Evolutionary conservation across 2,329 filamentous ascomycete genomes (phyloP).

Genomic region (Paecilomyces fulvus): DNA sequence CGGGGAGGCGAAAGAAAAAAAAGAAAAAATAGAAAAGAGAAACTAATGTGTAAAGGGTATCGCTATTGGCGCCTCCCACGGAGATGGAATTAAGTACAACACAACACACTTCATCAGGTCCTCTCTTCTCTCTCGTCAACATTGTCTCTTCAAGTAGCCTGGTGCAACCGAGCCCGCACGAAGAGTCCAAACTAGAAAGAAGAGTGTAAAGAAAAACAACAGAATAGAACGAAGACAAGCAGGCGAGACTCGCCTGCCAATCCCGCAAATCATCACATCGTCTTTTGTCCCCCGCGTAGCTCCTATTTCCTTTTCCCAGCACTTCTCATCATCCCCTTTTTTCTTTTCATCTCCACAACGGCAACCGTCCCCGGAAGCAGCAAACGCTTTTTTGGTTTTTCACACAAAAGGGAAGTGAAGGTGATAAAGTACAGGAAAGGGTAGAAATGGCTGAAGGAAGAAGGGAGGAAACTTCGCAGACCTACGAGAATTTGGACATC

Average conservation of each 20-base stretch:
- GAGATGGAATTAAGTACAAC: not conserved
- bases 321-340: slow-evolving; percentile 4
- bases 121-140: not conserved
- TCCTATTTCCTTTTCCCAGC: not conserved
- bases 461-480: not conserved
- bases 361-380: slow-evolving; percentile 2
- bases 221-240: not conserved
- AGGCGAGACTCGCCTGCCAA: not conserved
- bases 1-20: not conserved
- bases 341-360: slow-evolving; percentile 1
- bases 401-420: not conserved
- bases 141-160: not conserved
- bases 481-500: not conserved
- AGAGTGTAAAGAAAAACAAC: not conserved
- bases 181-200: not conserved
- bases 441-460: slow-evolving; percentile 8
- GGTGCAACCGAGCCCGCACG: not conserved
- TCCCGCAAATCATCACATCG: not conserved
- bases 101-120: not conserved
- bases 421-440: slow-evolving; percentile 3
- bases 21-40: not conserved
- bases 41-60: not conserved
- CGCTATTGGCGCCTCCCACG: not conserved
- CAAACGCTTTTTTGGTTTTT: slow-evolving; percentile 1
- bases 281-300: not conserved